phyloP scores from a whole-genome alignment of 805 yeast genomes.

The Barnettozyma salicaria region DNA sequence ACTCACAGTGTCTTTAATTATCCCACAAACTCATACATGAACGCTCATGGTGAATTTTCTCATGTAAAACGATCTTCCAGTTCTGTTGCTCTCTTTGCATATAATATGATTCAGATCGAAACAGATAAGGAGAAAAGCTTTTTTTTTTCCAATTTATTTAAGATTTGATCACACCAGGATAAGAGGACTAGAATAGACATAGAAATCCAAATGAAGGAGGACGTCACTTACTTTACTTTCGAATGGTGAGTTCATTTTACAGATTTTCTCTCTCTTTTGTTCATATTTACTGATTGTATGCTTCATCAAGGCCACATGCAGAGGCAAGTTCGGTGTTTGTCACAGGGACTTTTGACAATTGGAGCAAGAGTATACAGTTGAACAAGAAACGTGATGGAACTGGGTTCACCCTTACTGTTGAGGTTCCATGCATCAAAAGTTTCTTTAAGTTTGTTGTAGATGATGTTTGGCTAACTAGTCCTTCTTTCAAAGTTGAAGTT shows the following conservation, averaged over 20 bases:
- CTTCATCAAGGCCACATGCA: conserved; percentile 26
- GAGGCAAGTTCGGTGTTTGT: conserved; percentile 40
- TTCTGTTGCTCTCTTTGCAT: no score
- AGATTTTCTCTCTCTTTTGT: neutral
- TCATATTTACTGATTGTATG: no score
- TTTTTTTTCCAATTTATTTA: no score
- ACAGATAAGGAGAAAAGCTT: no score
- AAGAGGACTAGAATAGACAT: no score
- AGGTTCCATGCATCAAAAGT: conserved; percentile 33
- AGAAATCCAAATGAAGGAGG: neutral
- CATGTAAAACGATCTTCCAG: no score
- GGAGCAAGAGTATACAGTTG: conserved; percentile 43
- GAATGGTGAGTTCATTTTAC: conserved; percentile 11
- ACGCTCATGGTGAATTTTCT: no score
- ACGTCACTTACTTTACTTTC: conserved; percentile 8
- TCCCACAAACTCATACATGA: no score
- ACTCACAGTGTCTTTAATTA: no score
- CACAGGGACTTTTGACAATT: conserved; percentile 55
- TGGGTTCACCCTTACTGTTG: conserved; percentile 38
- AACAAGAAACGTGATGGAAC: conserved; percentile 34
- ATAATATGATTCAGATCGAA: no score
- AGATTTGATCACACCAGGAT: no score
- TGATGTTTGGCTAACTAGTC: conserved; percentile 45
- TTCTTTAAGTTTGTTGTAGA: conserved; percentile 54
- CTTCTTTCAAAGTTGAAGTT: conserved; percentile 36